Evolutionary conservation across 345 rosid species (phyloP).

Genomic region (Salix caprea): DNA sequence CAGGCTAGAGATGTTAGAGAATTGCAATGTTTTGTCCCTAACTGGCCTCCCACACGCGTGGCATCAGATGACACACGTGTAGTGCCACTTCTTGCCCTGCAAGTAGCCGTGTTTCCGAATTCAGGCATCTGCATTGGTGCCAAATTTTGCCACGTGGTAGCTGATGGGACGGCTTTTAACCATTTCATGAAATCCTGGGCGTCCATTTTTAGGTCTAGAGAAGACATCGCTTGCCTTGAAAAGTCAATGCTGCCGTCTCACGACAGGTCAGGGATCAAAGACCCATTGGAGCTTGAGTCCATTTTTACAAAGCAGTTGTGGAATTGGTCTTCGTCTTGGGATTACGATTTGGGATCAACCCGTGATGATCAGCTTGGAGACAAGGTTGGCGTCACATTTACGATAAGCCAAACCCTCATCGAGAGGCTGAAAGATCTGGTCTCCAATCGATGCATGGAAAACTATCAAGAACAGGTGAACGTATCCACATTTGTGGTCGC

Average conservation of each 20-base stretch:
- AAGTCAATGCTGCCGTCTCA: conserved; percentile 1
- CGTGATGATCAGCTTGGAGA: background rate
- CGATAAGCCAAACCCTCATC: conserved; percentile 3
- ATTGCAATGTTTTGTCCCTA: conserved; percentile 29
- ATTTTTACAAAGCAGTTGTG: conserved; percentile 10
- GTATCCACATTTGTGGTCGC: conserved; percentile 26
- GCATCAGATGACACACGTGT: background rate
- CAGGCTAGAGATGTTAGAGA: conserved; percentile 10
- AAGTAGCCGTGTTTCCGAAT: conserved; percentile 38
- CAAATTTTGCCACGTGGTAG: conserved; percentile 25
- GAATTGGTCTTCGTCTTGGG: conserved; percentile 5
- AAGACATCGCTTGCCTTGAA: background rate
- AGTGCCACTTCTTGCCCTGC: conserved; percentile 26
- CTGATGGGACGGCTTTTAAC: conserved; percentile 35
- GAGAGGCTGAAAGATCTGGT: conserved; percentile 25
- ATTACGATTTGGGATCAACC: background rate
- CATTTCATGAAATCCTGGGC: conserved; percentile 49
- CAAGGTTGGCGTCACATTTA: conserved; percentile 32
- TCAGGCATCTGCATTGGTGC: conserved; percentile 33
- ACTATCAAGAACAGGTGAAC: background rate
- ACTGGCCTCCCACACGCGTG: background rate
- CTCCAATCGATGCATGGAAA: background rate
- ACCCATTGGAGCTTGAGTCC: conserved; percentile 17
- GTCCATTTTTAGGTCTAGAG: background rate
- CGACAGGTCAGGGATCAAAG: conserved; percentile 20